These are phyloP conservation scores for Tylopilus cervinicoccineus DNA, from an alignment of 768 basidiomycete species.

Conservation along the genomic window DNA sequence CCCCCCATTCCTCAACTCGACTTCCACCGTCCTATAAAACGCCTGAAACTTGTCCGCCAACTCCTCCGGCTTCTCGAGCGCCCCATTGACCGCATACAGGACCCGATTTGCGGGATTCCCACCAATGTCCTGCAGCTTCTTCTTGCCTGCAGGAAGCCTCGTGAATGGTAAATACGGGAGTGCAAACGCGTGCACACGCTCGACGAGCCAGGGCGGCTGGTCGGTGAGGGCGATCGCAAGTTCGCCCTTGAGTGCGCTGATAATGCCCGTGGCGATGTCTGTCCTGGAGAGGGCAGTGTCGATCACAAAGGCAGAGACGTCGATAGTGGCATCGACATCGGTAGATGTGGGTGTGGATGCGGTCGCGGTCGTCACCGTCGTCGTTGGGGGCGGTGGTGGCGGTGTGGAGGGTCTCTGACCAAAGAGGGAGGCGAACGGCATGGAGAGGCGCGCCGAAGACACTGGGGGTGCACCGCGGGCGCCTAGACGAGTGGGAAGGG, in stretches of 20 bases:
- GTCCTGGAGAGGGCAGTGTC: conserved; percentile 47
- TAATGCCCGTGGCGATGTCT: conserved; percentile 52
- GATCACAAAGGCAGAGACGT: conserved; percentile 61
- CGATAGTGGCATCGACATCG: conserved; percentile 38
- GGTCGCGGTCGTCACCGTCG: neutral
- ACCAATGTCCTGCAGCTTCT: conserved; percentile 29
- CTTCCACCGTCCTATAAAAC: conserved; percentile 65
- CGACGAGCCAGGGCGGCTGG: conserved; percentile 55
- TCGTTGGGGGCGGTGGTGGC: conserved; percentile 26
- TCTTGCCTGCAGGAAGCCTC: conserved; percentile 31
- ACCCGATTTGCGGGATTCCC: conserved; percentile 19
- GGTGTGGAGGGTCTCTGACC: conserved; percentile 38
- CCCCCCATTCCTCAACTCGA: conserved; percentile 45
- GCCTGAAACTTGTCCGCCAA: conserved; percentile 56
- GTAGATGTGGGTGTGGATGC: conserved; percentile 25
- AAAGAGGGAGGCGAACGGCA: conserved; percentile 82
- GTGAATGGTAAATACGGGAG: conserved; percentile 56
- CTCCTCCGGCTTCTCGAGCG: conserved; percentile 47
- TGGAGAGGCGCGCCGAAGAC: conserved; percentile 48
- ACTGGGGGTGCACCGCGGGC: conserved; percentile 16
- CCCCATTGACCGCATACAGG: conserved; percentile 38
- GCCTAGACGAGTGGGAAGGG: conserved; percentile 37
- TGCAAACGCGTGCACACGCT: conserved; percentile 55
- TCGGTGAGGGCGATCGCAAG: conserved; percentile 45
- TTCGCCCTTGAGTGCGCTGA: conserved; percentile 51